A percentile compares a stretch with the other conserved stretches of the same genome.
These are phyloP conservation scores for Cercospora zeina DNA, from an alignment of 2,329 filamentous ascomycete genomes.

Conservation along the genomic window DNA sequence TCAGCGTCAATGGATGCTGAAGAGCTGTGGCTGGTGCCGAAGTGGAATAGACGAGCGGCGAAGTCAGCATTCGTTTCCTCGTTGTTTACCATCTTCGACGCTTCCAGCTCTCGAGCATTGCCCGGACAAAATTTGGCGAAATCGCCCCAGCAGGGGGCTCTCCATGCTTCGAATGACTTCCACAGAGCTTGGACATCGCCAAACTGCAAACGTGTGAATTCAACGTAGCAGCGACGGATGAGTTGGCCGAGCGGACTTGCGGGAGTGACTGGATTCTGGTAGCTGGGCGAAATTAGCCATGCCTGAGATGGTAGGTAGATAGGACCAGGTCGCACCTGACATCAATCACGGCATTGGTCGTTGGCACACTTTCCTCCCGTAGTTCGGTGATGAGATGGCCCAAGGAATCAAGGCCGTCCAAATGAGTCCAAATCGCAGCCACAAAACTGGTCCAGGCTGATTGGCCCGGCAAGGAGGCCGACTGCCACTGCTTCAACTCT, in stretches of 20 bases:
- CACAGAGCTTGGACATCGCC: constrained; percentile 76
- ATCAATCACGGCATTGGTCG: neutral
- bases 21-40: constrained; percentile 1
- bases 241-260: constrained; percentile 81
- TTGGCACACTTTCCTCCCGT: constrained; percentile 22
- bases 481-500: constrained; percentile 25
- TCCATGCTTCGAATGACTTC: constrained; percentile 78
- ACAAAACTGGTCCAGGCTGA: constrained; percentile 88
- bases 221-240: constrained; percentile 71
- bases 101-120: constrained; percentile 31
- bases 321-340: neutral
- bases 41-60: neutral
- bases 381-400: constrained; percentile 62
- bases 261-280: constrained; percentile 55
- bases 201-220: constrained; percentile 79
- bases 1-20: constrained; percentile 36
- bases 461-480: constrained; percentile 63
- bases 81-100: neutral
- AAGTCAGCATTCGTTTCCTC: neutral
- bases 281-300: neutral
- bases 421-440: constrained; percentile 70
- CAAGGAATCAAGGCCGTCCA: constrained; percentile 80
- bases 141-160: constrained; percentile 67
- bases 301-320: neutral
- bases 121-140: constrained; percentile 58